Base-by-base conservation (phyloP, 2,329 filamentous ascomycete species). In the Cercospora sp. region DNA sequence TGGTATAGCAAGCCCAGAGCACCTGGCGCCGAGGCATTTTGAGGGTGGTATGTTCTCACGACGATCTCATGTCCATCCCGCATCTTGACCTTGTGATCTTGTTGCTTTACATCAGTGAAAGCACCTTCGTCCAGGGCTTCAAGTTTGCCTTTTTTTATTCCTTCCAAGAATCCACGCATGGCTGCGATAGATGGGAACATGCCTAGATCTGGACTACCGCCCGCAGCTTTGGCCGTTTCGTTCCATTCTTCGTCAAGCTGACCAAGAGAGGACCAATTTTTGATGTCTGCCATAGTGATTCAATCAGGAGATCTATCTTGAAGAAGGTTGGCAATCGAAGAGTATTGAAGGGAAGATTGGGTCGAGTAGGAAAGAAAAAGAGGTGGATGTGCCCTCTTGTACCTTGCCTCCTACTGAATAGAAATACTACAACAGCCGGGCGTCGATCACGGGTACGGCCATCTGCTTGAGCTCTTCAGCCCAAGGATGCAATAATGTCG, bases 1-100 rank as follows among this genome's bases (percentile, higher is more conserved):
- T 84, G 82, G 60, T 77, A 80, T 72, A 81, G 76, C 34, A 82
- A 70, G 3, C 79, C 74, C n/a, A 82, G 61, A 13, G 76, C 74
- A 3, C 66, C 71, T 2, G 72, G 59, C 2, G 70, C 65, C 10
- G 60, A 10, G 13, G 65, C 55, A 16, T 68, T 70, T 63, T 76
- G 71, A 3, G 76, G 75, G 10, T 67, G 67, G 57, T 76, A 73
- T 18, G 71, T 72, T 8, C 76, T 69, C 18, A 74, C 70, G 1
- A 67, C 68, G 63, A 81, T 81, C 65, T 78, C 75, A 4, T 74
- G 65, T 6, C 79, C 79, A 53, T 81, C 80, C 8, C 79, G 73
- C 69, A 69, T 68, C 16, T 59, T 32, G 24, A 69, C 77, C 68
- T 77, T 73, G 49, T 76, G 77, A 43, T 82, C 79, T 64, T 89